Conservation (phyloP, 2,329 filamentous ascomycete genomes). For the Hirsutella rhossiliensis region DNA sequence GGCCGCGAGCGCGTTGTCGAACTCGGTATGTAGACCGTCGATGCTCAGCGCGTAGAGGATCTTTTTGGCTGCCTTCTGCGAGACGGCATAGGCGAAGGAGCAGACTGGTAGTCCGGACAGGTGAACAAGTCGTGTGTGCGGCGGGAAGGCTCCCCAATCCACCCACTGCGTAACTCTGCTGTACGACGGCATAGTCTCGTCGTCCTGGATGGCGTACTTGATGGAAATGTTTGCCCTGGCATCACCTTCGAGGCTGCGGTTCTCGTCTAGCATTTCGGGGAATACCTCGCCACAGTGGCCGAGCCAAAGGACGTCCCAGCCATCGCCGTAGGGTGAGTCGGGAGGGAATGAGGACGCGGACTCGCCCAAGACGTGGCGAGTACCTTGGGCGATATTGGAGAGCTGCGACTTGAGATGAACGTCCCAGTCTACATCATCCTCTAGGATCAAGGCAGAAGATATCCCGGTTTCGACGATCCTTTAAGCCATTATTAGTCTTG, state of each 20-base stretch:
- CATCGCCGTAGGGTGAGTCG: conserved; percentile 30
- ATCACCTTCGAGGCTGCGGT: conserved; percentile 4
- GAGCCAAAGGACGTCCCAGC: conserved; percentile 39
- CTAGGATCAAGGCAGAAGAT: conserved; percentile 26
- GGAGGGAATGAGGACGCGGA: background rate
- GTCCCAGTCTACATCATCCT: conserved; percentile 33
- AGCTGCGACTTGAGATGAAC: conserved; percentile 18
- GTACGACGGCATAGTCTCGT: conserved; percentile 22
- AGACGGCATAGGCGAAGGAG: conserved; percentile 30
- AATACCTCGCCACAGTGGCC: conserved; percentile 29
- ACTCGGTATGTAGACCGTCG: conserved; percentile 22
- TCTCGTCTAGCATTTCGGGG: conserved; percentile 12
- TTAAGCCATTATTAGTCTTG: conserved; percentile 1
- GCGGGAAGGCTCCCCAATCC: conserved; percentile 19
- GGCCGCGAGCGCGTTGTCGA: conserved; percentile 30
- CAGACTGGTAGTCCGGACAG: conserved; percentile 28
- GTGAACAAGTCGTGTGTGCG: conserved; percentile 30
- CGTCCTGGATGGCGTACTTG: conserved; percentile 13
- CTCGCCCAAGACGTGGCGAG: conserved; percentile 1
- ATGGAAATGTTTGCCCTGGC: conserved; percentile 2
- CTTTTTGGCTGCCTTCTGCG: conserved; percentile 27
- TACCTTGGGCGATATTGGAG: conserved; percentile 3
- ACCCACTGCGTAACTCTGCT: conserved; percentile 10
- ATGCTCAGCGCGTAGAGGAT: conserved; percentile 30
- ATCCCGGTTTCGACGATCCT: conserved; percentile 19